Evolutionary conservation across 176 grass and related monocot genomes (phyloP).

Genomic region (Carex pumila): DNA sequence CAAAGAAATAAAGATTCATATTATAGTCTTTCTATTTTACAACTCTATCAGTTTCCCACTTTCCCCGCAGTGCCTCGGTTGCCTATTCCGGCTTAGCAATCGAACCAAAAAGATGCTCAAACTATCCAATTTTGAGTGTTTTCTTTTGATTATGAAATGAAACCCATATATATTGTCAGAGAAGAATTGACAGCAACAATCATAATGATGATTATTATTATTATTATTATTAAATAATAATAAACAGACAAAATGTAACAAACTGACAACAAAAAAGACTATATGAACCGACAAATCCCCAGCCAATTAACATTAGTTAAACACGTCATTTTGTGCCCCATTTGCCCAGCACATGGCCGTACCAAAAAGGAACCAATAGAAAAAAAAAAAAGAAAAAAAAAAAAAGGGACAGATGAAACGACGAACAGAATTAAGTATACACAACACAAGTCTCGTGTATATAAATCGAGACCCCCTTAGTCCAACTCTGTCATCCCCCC

Average conservation of each 20-base stretch:
- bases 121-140: not conserved
- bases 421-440: not conserved
- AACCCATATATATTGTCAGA: not conserved
- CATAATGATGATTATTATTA: not conserved
- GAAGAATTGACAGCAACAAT: not conserved
- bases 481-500: not conserved
- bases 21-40: too few species aligned
- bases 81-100: not conserved
- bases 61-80: too few species aligned
- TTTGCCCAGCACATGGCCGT: not conserved
- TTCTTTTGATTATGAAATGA: not conserved
- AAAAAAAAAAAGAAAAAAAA: not conserved
- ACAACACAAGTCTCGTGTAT: not conserved
- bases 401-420: not conserved
- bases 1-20: too few species aligned
- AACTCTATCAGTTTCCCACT: too few species aligned
- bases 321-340: not conserved
- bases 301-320: not conserved
- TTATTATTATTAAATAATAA: not conserved
- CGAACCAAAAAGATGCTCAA: not conserved
- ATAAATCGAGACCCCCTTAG: not conserved
- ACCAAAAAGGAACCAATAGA: not conserved
- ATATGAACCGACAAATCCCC: not conserved
- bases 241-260: not conserved
- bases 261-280: not conserved